phyloP scores from a whole-genome alignment of 2,329 filamentous ascomycete species.

The Hortaea sp. region DNA sequence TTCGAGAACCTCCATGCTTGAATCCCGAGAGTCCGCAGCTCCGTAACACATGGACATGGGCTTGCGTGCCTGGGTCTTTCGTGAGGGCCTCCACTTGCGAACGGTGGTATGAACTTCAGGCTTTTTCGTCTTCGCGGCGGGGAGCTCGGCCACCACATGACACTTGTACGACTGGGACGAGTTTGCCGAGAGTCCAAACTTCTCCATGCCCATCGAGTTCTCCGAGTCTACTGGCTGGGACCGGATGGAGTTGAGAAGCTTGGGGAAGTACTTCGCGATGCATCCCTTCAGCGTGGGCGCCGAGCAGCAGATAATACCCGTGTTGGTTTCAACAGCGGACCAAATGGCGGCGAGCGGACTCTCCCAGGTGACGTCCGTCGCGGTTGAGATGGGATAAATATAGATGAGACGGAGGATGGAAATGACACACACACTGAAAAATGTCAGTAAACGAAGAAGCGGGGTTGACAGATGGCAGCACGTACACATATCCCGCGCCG shows the following conservation, averaged over 20 bases:
- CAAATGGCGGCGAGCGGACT: slow-evolving; percentile 26
- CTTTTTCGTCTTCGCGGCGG: no score
- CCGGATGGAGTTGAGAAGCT: slow-evolving; percentile 14
- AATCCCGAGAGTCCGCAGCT: no score
- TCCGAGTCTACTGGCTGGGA: background rate
- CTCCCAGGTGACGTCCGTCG: slow-evolving; percentile 19
- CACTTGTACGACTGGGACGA: no score
- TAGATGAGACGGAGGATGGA: slow-evolving; percentile 24
- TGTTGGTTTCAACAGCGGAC: slow-evolving; percentile 27
- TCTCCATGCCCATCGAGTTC: background rate
- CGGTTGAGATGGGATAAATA: slow-evolving; percentile 16
- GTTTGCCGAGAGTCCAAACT: background rate
- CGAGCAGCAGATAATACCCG: slow-evolving; percentile 27
- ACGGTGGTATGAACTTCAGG: no score
- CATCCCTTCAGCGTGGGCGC: slow-evolving; percentile 30
- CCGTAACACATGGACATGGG: no score
- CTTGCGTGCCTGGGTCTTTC: no score
- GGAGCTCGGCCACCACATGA: no score
- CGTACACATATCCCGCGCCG: slow-evolving; percentile 19
- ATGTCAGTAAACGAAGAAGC: background rate
- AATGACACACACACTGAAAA: slow-evolving; percentile 18
- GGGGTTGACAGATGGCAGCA: background rate
- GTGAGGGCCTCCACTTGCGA: no score
- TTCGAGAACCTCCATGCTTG: no score
- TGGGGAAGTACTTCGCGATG: slow-evolving; percentile 25